phyloP scores from a whole-genome alignment of 768 basidiomycete genomes.

The Cyclocybe cylindracea region DNA sequence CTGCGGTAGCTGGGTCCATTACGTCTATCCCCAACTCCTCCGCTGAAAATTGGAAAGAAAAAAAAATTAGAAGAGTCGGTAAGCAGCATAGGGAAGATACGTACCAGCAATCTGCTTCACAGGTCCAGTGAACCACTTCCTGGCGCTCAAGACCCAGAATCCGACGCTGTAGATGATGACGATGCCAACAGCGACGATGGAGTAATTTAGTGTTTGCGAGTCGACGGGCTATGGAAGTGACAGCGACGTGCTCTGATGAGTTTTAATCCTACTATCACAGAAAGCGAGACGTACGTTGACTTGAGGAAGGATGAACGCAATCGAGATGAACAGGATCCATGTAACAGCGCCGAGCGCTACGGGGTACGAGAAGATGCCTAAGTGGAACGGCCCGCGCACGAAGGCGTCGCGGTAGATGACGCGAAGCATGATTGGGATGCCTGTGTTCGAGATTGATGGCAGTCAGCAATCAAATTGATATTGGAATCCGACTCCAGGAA shows the following conservation, averaged over 20 bases:
- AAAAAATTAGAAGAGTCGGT: not conserved
- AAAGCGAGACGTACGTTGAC: constrained; percentile 45
- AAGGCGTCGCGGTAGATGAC: constrained; percentile 62
- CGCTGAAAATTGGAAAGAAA: constrained; percentile 26
- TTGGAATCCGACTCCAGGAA: no score
- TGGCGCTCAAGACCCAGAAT: constrained; percentile 70
- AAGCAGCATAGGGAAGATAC: constrained; percentile 13
- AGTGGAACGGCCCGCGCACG: constrained; percentile 70
- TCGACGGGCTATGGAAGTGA: constrained; percentile 53
- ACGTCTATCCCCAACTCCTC: constrained; percentile 53
- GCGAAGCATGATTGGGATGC: constrained; percentile 69
- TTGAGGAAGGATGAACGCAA: constrained; percentile 74
- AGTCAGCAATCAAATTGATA: not conserved
- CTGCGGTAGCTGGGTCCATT: constrained; percentile 33
- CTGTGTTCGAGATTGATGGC: constrained; percentile 25
- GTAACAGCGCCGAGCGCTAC: constrained; percentile 54
- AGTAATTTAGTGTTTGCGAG: constrained; percentile 73
- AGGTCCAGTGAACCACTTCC: constrained; percentile 75
- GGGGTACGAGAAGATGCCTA: constrained; percentile 63
- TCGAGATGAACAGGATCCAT: constrained; percentile 75
- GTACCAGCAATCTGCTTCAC: constrained; percentile 62
- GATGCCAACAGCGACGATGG: constrained; percentile 76
- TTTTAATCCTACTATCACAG: not conserved
- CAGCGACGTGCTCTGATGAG: not conserved
- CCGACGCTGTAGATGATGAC: constrained; percentile 65